Evolutionary conservation across 2,329 filamentous ascomycete genomes (phyloP).

Genomic region (Fonsecaea nubica): DNA sequence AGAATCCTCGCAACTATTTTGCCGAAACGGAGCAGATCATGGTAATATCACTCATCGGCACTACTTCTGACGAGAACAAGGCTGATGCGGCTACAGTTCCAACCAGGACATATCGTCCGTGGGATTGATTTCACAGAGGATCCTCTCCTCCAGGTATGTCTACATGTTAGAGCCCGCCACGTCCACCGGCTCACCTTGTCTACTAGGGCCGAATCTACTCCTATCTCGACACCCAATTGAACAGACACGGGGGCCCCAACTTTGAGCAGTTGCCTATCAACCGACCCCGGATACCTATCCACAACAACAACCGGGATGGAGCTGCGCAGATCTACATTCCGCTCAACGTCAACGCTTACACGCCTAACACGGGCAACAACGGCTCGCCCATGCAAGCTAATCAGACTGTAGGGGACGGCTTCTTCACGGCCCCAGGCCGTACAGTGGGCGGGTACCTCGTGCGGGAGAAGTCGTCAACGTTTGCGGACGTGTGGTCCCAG

Average conservation of each 20-base stretch:
- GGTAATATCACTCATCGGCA: neutral
- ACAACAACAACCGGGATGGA: conserved; percentile 17
- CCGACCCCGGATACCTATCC: conserved; percentile 8
- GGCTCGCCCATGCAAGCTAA: conserved; percentile 8
- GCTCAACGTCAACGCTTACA: conserved; percentile 4
- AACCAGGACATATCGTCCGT: conserved; percentile 12
- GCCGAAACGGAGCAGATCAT: conserved; percentile 16
- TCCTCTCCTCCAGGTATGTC: conserved; percentile 8
- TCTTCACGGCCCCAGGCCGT: conserved; percentile 11
- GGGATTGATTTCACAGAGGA: conserved; percentile 14
- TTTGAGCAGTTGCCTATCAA: conserved; percentile 15
- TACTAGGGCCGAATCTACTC: conserved; percentile 11
- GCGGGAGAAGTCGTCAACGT: conserved; percentile 8
- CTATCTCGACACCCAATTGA: conserved; percentile 10
- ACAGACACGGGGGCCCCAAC: conserved; percentile 11
- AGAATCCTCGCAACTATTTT: conserved; percentile 12
- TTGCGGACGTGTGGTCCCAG: conserved; percentile 10
- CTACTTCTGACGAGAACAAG: neutral
- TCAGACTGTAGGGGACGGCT: conserved; percentile 5
- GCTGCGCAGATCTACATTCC: conserved; percentile 10
- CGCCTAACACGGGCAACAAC: conserved; percentile 5
- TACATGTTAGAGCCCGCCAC: neutral
- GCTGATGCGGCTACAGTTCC: conserved; percentile 5
- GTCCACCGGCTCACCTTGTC: neutral
- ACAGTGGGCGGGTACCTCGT: conserved; percentile 7